Evolutionary conservation across 352 stramenopile genomes (phyloP), one percentile per base, ranked within the genome.

Genomic region (Pythium dissotocum): DNA sequence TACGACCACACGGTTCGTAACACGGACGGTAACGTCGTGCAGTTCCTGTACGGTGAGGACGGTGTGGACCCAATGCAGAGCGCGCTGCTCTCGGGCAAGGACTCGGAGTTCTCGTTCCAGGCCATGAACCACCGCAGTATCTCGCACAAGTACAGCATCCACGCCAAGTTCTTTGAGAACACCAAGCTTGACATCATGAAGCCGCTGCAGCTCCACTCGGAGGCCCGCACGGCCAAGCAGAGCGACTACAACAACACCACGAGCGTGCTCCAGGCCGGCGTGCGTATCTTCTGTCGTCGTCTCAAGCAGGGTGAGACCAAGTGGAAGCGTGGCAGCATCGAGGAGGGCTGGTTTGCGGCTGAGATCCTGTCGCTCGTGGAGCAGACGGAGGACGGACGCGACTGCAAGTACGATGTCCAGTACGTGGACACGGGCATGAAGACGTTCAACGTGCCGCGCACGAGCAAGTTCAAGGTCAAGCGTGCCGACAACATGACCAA

Each of bases 11-110:
- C 98, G 30, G 98, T 99, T 54, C 94, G 98, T 58, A 98, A 99
- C 80, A 93, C 82, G 24, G 97, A 99, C 72, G 97, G 97, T 57
- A 95, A 90, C 63, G 95, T 99, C 28, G 78, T 99, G 56, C 98
- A 99, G 77, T 99, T 99, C 72, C 65, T 99, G 18, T 99, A 99
- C 69, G 98, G 98, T 44, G 98, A 99, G 69, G 98, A 99, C 78
- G 98, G 97, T 33, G 84, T 99, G 24, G 98, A 99, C 79, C 94
- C 98, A 6, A 95, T 97, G 33, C 94, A 98, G 71, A 91, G 91
- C 56, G 89, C 94, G n/a, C 97, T 96, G 79, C 80, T 99, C 26
- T 97, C 96, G 58, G 97, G 96, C 61, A 97, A 98, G 58, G 87
- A 93, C 72, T 74, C 79, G 6, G 82, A 97, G 54, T 97, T 99